Conservation (phyloP, 352 stramenopile species). For the Phytophthora sojae region DNA sequence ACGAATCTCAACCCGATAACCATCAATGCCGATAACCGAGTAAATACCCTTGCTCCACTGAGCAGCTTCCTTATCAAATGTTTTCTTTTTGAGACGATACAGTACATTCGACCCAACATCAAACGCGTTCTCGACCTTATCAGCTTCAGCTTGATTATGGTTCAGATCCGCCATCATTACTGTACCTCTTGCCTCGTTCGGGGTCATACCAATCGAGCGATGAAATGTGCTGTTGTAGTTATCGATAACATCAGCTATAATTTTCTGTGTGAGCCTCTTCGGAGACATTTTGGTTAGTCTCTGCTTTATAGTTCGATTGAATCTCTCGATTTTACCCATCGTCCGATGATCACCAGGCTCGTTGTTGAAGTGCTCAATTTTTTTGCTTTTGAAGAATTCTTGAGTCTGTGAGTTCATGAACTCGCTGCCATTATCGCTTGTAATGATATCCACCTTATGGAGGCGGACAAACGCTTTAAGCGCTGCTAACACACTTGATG, state of each 20-base stretch:
- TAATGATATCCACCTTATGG: not conserved
- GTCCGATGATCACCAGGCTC: not conserved
- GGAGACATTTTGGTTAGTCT: not conserved
- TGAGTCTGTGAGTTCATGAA: not conserved
- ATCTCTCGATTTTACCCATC: not conserved
- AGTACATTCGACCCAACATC: conserved; percentile 12
- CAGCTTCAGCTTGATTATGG: not conserved
- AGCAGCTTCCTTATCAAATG: conserved; percentile 39
- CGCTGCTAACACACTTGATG: not conserved
- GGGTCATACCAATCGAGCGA: not conserved
- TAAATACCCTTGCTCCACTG: conserved; percentile 31
- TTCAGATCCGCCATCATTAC: not conserved
- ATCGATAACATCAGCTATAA: not conserved
- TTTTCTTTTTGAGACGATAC: conserved; percentile 27
- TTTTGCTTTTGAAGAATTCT: not conserved
- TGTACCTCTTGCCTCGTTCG: not conserved
- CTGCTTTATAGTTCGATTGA: not conserved
- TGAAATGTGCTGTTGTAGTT: not conserved
- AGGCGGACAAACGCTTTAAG: not conserved
- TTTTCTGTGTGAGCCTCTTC: not conserved
- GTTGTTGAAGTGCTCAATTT: not conserved
- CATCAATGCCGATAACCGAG: conserved; percentile 33
- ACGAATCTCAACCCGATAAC: conserved; percentile 27
- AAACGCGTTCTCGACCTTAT: conserved; percentile 6
- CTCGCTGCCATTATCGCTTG: not conserved